Conservation (phyloP, 2,329 filamentous ascomycete genomes). For the Trichoderma sp. region DNA sequence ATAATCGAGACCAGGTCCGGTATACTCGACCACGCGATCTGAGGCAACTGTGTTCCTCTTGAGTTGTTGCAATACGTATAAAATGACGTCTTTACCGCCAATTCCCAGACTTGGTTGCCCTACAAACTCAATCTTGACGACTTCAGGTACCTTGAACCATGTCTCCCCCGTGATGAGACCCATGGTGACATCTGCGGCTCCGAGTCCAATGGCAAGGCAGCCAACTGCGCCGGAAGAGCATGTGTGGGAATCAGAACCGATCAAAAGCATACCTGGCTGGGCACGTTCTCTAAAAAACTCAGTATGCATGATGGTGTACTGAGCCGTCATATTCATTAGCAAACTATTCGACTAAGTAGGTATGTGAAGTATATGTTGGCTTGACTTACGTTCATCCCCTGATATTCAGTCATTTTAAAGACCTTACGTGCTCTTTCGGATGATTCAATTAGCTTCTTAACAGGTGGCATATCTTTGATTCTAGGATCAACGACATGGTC, state of each 20-base stretch:
- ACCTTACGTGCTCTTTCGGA: slow-evolving; percentile 28
- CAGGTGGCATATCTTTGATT: slow-evolving; percentile 34
- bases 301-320: slow-evolving; percentile 43
- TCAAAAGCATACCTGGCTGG: slow-evolving; percentile 42
- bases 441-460: slow-evolving; percentile 36
- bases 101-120: slow-evolving; percentile 36
- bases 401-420: slow-evolving; percentile 25
- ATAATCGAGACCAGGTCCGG: slow-evolving; percentile 38
- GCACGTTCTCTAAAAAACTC: slow-evolving; percentile 44
- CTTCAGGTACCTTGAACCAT: slow-evolving; percentile 46
- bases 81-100: slow-evolving; percentile 45
- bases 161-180: slow-evolving; percentile 44
- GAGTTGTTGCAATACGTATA: slow-evolving; percentile 41
- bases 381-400: slow-evolving; percentile 36
- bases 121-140: slow-evolving; percentile 39
- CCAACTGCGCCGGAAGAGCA: slow-evolving; percentile 42
- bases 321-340: slow-evolving; percentile 4
- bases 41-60: slow-evolving; percentile 46
- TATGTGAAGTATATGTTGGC: slow-evolving; percentile 11
- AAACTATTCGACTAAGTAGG: background rate
- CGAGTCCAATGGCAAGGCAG: slow-evolving; percentile 43
- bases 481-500: slow-evolving; percentile 49
- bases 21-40: slow-evolving; percentile 44
- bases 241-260: slow-evolving; percentile 46
- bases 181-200: slow-evolving; percentile 44